A percentile compares a stretch with the other conserved stretches of the same genome.
phyloP scores from a whole-genome alignment of 768 basidiomycete genomes.

The Termitomyces heimii region DNA sequence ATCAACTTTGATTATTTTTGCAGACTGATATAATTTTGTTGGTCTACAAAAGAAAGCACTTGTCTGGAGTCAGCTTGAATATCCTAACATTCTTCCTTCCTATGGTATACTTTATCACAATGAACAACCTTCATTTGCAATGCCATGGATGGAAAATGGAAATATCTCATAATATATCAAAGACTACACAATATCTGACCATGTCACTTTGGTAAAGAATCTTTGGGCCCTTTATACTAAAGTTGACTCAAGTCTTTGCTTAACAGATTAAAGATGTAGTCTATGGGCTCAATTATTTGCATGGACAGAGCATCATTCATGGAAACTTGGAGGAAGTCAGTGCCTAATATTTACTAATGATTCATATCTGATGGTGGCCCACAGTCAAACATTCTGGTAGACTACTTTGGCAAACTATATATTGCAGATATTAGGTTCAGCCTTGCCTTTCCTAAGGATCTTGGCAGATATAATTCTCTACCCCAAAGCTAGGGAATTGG shows the following conservation, averaged over 20 bases:
- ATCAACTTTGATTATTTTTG: neutral
- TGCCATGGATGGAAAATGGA: constrained; percentile 13
- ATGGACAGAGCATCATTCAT: neutral
- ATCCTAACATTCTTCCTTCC: constrained; percentile 10
- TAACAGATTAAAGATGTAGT: neutral
- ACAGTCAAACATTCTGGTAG: constrained; percentile 1
- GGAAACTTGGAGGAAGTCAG: neutral
- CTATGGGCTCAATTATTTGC: neutral
- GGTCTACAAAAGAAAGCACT: neutral
- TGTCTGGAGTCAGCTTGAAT: neutral
- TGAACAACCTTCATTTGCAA: constrained; percentile 2
- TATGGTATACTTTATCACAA: constrained; percentile 3
- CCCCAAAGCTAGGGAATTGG: neutral
- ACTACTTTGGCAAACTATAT: neutral
- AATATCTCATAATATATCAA: neutral
- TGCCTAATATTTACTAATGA: neutral
- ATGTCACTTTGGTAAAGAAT: neutral
- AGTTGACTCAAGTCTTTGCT: neutral
- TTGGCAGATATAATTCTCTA: neutral
- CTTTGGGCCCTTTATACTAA: neutral
- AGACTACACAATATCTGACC: neutral
- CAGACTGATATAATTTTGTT: neutral
- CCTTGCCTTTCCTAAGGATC: neutral
- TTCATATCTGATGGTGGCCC: neutral
- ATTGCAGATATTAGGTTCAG: neutral